Percentiles rank a stretch among this genome's conserved stretches.
phyloP scores from a whole-genome alignment of 2,329 filamentous ascomycete species.

The Microdochium nivale region DNA sequence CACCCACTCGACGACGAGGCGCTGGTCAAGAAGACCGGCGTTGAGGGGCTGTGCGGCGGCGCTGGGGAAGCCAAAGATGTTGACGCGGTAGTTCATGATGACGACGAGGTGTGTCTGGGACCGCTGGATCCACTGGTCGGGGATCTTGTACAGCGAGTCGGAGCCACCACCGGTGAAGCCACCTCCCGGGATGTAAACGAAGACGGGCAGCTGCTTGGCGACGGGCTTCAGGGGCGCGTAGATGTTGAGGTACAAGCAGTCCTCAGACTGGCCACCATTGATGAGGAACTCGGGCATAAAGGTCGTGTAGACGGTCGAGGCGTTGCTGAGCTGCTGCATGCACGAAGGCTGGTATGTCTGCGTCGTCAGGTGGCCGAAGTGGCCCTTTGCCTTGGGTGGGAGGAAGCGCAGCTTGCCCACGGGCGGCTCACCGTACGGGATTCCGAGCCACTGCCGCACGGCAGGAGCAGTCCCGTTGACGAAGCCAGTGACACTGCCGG shows the following conservation, averaged over 20 bases:
- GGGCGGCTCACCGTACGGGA: conserved; percentile 23
- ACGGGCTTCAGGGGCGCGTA: conserved; percentile 9
- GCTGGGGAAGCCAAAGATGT: neutral
- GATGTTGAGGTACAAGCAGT: conserved; percentile 16
- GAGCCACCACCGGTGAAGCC: conserved; percentile 4
- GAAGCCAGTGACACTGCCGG: conserved; percentile 2
- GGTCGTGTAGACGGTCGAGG: conserved; percentile 2
- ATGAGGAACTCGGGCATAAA: neutral
- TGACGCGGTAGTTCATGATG: conserved; percentile 2
- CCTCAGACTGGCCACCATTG: conserved; percentile 10
- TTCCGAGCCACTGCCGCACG: conserved; percentile 23
- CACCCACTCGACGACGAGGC: conserved; percentile 1
- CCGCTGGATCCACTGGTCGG: conserved; percentile 2
- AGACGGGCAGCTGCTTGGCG: conserved; percentile 9
- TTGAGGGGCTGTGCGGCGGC: neutral
- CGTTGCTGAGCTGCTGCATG: conserved; percentile 8
- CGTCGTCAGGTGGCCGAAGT: conserved; percentile 6
- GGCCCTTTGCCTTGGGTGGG: conserved; percentile 8
- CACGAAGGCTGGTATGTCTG: conserved; percentile 12
- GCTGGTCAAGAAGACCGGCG: neutral
- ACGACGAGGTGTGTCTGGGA: conserved; percentile 2
- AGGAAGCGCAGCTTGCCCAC: conserved; percentile 31
- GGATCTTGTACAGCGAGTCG: conserved; percentile 1
- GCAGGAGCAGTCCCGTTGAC: conserved; percentile 4
- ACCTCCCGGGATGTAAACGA: conserved; percentile 16